phyloP scores from a whole-genome alignment of 805 yeast genomes.

The Metschnikowia gelsemii region DNA sequence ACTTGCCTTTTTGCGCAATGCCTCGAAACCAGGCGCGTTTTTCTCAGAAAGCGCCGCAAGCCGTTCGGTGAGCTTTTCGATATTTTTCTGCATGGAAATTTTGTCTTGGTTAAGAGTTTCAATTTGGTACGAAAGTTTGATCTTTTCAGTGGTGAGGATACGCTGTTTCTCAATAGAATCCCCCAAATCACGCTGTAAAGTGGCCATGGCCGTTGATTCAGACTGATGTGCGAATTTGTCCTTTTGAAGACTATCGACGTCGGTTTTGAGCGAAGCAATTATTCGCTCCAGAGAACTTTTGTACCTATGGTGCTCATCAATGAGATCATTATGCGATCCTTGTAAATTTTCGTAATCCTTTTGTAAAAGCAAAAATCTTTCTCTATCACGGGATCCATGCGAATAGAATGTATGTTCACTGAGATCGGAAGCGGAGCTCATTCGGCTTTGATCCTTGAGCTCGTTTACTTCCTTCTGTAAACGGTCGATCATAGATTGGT shows the following conservation, averaged over 20 bases:
- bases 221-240: conserved; percentile 14
- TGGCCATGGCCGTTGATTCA: conserved; percentile 23
- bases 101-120: conserved; percentile 43
- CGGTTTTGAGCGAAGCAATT: conserved; percentile 14
- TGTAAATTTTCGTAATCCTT: conserved; percentile 18
- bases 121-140: conserved; percentile 39
- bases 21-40: conserved; percentile 20
- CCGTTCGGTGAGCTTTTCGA: conserved; percentile 41
- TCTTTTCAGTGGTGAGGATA: conserved; percentile 43
- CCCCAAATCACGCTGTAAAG: conserved; percentile 38
- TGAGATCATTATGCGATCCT: conserved; percentile 12
- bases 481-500: conserved; percentile 31
- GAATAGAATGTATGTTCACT: conserved; percentile 6
- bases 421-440: conserved; percentile 13
- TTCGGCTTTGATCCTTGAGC: conserved; percentile 22
- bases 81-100: conserved; percentile 32
- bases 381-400: conserved; percentile 10
- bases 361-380: conserved; percentile 13
- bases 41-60: conserved; percentile 20
- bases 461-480: conserved; percentile 34
- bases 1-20: conserved; percentile 2
- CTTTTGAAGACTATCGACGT: conserved; percentile 14
- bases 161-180: conserved; percentile 46
- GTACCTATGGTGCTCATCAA: conserved; percentile 11
- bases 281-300: conserved; percentile 12